Percentiles rank a stretch among this genome's conserved stretches.
Conservation (phyloP, 2,329 filamentous ascomycete species). For the Botrytis aclada region DNA sequence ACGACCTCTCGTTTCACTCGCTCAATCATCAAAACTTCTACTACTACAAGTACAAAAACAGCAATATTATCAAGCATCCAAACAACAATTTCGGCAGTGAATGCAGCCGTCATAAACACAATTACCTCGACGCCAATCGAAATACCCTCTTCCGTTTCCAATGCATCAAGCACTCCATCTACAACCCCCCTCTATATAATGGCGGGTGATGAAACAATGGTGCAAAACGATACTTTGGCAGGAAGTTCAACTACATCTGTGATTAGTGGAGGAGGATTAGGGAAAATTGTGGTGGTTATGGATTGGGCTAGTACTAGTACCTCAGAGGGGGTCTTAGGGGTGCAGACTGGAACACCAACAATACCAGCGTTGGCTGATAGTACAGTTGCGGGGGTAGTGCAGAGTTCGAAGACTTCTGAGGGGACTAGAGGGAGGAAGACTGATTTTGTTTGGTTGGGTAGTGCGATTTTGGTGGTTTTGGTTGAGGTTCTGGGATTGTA, state of each 20-base stretch:
- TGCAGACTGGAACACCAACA: not conserved
- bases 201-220: not conserved
- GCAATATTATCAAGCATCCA: not conserved
- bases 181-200: not conserved
- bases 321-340: not conserved
- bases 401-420: not conserved
- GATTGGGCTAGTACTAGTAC: not conserved
- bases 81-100: not conserved
- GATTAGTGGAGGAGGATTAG: not conserved
- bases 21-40: not conserved
- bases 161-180: not conserved
- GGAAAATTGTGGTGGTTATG: slow-evolving; percentile 8
- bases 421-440: too few species aligned
- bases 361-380: not conserved
- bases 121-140: not conserved
- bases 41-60: not conserved
- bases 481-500: not conserved
- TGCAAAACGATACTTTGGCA: not conserved
- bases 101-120: not conserved
- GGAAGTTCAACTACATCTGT: not conserved
- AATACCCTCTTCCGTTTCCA: not conserved
- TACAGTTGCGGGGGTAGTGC: not conserved
- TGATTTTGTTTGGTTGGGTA: not conserved
- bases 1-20: not conserved
- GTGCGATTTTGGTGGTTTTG: not conserved